phyloP scores from a whole-genome alignment of 768 basidiomycete genomes.

The Arthromyces matolae region DNA sequence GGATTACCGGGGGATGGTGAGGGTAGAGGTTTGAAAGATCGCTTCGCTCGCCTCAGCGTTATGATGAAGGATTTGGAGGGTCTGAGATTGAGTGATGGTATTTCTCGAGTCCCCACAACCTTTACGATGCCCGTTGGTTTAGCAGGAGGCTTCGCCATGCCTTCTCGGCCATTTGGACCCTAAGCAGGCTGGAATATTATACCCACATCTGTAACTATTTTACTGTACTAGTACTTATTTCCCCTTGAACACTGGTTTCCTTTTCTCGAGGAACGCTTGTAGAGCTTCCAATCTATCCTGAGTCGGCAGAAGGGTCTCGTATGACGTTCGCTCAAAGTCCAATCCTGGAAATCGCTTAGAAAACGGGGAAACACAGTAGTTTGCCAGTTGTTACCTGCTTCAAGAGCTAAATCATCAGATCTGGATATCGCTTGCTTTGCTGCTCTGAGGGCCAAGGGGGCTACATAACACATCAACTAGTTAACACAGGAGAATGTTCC shows the following conservation, averaged over 20 bases:
- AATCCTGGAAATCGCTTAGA: conserved; percentile 46
- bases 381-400: conserved; percentile 53
- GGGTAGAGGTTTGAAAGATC: conserved; percentile 52
- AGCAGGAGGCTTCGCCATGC: conserved; percentile 48
- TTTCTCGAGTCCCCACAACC: conserved; percentile 54
- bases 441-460: conserved; percentile 82
- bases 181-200: conserved; percentile 9
- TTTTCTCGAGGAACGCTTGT: conserved; percentile 81
- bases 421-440: conserved; percentile 84
- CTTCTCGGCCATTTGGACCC: conserved; percentile 41
- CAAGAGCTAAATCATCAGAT: conserved; percentile 73
- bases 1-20: conserved; percentile 40
- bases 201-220: conserved; percentile 17
- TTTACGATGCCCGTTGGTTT: too few relatives aligned
- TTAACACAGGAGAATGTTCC: too few relatives aligned
- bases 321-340: conserved; percentile 86
- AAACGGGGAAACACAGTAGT: background rate
- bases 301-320: conserved; percentile 71
- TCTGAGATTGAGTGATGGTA: conserved; percentile 55
- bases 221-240: conserved; percentile 44
- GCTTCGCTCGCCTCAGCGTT: conserved; percentile 69
- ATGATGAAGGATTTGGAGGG: conserved; percentile 89
- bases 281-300: conserved; percentile 83
- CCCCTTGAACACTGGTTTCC: conserved; percentile 74
- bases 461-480: too few relatives aligned